These are phyloP conservation scores for Rhynchosporium agropyri DNA, from an alignment of 2,329 filamentous ascomycete species.

Conservation along the genomic window DNA sequence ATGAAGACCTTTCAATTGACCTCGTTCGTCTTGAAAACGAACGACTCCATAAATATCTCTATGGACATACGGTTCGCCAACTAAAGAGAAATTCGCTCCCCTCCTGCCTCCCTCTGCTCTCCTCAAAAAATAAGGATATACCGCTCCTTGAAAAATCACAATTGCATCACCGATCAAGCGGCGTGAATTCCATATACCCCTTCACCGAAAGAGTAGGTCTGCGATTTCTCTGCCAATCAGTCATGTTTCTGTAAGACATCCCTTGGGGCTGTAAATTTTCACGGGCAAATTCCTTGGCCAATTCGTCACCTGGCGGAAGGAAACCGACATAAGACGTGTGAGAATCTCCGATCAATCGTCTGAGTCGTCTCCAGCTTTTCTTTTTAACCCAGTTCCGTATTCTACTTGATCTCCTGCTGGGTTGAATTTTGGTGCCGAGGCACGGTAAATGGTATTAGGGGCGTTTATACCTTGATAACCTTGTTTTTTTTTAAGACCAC, in stretches of 20 bases:
- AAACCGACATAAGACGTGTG: neutral
- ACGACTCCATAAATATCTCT: slow-evolving; percentile 21
- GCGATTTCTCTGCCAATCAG: slow-evolving; percentile 16
- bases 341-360: neutral
- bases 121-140: slow-evolving; percentile 20
- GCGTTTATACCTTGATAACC: slow-evolving; percentile 1
- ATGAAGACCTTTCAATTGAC: too few relatives aligned
- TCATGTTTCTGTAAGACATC: slow-evolving; percentile 17
- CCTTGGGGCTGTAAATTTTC: neutral
- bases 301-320: neutral
- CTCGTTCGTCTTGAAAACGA: too few relatives aligned
- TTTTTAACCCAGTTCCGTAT: slow-evolving; percentile 15
- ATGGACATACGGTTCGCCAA: slow-evolving; percentile 25
- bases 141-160: slow-evolving; percentile 14
- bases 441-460: neutral
- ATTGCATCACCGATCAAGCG: slow-evolving; percentile 12
- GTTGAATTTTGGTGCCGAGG: slow-evolving; percentile 4
- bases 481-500: neutral
- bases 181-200: slow-evolving; percentile 17
- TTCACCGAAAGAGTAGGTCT: slow-evolving; percentile 10
- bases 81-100: neutral
- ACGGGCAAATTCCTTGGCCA: neutral
- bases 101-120: neutral
- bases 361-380: slow-evolving; percentile 1
- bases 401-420: slow-evolving; percentile 24